Evolutionary conservation across 495 filamentous ascomycete genomes (phyloP).

Genomic region (Aspergillus olivimuriae): DNA sequence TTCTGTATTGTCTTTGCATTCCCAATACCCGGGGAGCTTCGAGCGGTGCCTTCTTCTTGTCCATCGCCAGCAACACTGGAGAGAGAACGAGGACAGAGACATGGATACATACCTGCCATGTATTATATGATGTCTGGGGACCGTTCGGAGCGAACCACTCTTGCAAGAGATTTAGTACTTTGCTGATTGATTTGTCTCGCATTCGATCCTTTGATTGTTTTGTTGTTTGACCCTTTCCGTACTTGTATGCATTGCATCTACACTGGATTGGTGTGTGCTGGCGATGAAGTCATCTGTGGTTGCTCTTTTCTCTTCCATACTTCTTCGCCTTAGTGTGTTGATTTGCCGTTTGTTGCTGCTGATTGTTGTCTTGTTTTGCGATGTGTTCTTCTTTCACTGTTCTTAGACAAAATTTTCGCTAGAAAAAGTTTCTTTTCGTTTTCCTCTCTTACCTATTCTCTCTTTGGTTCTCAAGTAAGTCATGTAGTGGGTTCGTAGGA

Average conservation of each 20-base stretch:
- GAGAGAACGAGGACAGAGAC: background rate
- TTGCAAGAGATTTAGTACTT: background rate
- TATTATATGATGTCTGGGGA: background rate
- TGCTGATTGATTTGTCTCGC: background rate
- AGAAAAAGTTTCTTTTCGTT: conserved; percentile 17
- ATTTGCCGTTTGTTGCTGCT: no score
- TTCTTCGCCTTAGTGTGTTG: conserved; percentile 1
- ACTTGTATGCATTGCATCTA: conserved; percentile 18
- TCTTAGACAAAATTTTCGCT: conserved; percentile 21
- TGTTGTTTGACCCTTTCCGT: conserved; percentile 6
- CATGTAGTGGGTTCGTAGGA: no score
- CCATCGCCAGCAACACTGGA: background rate
- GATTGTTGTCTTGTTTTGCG: no score
- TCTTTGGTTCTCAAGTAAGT: no score
- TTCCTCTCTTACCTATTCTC: conserved; percentile 4
- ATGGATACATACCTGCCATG: background rate
- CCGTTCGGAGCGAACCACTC: background rate
- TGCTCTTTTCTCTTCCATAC: background rate
- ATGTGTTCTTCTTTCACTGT: conserved; percentile 6
- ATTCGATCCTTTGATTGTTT: conserved; percentile 6
- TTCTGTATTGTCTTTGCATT: conserved; percentile 13
- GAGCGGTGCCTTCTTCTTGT: background rate
- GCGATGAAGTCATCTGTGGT: conserved; percentile 15
- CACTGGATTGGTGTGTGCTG: conserved; percentile 17
- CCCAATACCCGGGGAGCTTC: conserved; percentile 8